Evolutionary conservation across 2,329 filamentous ascomycete genomes (phyloP), one percentile per base, ranked within the genome.

Genomic region (Exophiala calicioides): DNA sequence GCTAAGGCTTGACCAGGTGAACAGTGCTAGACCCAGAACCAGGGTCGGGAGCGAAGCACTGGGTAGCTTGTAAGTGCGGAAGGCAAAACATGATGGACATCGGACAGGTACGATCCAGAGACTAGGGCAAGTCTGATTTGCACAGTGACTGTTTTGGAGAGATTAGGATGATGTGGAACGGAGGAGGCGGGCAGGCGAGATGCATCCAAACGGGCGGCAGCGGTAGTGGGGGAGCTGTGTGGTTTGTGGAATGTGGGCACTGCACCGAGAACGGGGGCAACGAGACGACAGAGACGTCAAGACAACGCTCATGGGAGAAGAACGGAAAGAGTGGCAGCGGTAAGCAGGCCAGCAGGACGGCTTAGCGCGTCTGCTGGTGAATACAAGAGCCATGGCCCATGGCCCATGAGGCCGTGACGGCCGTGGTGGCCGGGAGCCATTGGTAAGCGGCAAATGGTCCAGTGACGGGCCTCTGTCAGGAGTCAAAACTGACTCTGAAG

Each of bases 151-250:
- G 31, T 40, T 20, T 13, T 23, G 13, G 20, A 19, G 31, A 36
- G 40, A 45, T 52, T 36, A 24, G 44, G 37, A 47, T 27, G 35
- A 40, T 30, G 43, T 50, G 40, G 39, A 50, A 51, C n/a, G n/a
- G n/a, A n/a, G n/a, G n/a, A n/a, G n/a, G 47, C 44, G 32, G 42
- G 36, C 43, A 46, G 47, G 48, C 48, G 46, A 55, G 52, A 49
- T 40, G 45, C 52, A 41, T 52, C 44, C 46, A 44, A 54, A 29
- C 38, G 42, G 41, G 44, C 40, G 29, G 39, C 21, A 26, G 33
- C 41, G 20, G 43, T 49, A 46, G 38, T 31, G 38, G 15, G 23
- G 32, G 36, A 18, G 45, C 47, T 48, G 49, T 29, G 44, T 44
- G 13, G 21, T 26, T 29, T 48, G 49, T 46, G 50, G 45, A 20